Conservation (phyloP, 805 yeast species). For the Kuraishia piskuri region DNA sequence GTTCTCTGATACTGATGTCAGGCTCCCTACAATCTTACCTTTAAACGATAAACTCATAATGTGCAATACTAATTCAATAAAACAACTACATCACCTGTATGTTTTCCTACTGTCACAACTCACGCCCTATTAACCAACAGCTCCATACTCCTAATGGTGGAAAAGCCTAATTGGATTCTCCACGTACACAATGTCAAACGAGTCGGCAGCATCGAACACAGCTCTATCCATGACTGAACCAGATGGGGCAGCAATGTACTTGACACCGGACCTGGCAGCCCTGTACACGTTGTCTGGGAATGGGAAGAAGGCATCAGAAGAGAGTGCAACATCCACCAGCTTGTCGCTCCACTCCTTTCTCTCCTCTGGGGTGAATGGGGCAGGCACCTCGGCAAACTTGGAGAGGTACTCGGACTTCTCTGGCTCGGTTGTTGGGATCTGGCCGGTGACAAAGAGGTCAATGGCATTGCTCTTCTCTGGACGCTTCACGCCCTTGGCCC, state of each 20-base stretch:
- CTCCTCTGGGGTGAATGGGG: constrained; percentile 74
- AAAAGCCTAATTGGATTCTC: constrained; percentile 96
- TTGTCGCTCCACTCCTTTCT: constrained; percentile 80
- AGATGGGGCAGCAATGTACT: constrained; percentile 91
- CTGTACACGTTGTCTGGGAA: constrained; percentile 99
- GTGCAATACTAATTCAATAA: not conserved
- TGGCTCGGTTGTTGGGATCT: constrained; percentile 86
- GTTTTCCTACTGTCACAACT: not conserved
- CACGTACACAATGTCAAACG: constrained; percentile 81
- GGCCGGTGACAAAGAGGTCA: constrained; percentile 85
- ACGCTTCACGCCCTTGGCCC: constrained; percentile 98
- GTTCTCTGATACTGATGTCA: too few species aligned
- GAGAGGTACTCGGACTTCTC: constrained; percentile 89
- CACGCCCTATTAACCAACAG: not conserved
- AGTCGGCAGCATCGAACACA: constrained; percentile 92
- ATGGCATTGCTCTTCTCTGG: constrained; percentile 98
- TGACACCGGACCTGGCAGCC: constrained; percentile 95
- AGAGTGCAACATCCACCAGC: constrained; percentile 78
- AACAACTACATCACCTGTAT: not conserved
- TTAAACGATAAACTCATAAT: not conserved
- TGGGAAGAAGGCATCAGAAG: constrained; percentile 99
- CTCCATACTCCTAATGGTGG: constrained; percentile 62
- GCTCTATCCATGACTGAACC: constrained; percentile 98
- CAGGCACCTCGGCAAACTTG: constrained; percentile 78
- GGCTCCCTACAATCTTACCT: too few species aligned